Base-by-base conservation (phyloP, 2,329 filamentous ascomycete genomes). In the Colletotrichum cereale region DNA sequence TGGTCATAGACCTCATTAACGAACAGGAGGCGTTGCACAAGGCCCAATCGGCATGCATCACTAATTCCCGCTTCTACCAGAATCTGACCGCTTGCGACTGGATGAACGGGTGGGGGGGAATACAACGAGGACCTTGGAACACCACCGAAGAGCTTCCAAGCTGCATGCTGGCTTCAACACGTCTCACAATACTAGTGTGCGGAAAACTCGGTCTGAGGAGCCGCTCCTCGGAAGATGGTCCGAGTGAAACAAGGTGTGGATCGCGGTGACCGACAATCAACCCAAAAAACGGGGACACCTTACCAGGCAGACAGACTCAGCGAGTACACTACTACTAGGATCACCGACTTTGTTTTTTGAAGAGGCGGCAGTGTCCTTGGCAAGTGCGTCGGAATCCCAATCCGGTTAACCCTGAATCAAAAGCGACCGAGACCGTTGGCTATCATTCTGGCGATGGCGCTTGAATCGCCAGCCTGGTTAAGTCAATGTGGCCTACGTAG, bases 171-270 rank as follows among this genome's bases (percentile, higher is more conserved):
- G 52, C 38, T 21, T 21, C 42, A 36, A 48, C 12, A 10, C 31
- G 4, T 38, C 24, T 26, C 34, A 65, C 36, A n/a, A 11, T 50
- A 12, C 31, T 36, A n/a, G 11, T 24, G 29, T 26, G 42, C 14
- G n/a, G 67, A 31, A 53, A 31, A 24, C 48, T 31, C 26, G 66
- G 21, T 34, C 62, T 50, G 50, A 56, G 24, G 16, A 40, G 56
- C 34, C 42, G 12, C 58, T 60, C 7, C 18, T 12, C 36, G 44
- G 24, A 44, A 6, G 21, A n/a, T 11, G 21, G 8, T 18, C 21
- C 12, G 11, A 57, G 16, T 50, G 60, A 29, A 34, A 62, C 31
- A 31, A 31, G 11, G 44, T 31, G n/a, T 21, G 18, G 14, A 38
- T 50, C 24, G 6, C 21, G 26, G n/a, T 26, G 18, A 6, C 29